phyloP scores from a whole-genome alignment of 352 stramenopile species.

The Globisporangium alternatum region DNA sequence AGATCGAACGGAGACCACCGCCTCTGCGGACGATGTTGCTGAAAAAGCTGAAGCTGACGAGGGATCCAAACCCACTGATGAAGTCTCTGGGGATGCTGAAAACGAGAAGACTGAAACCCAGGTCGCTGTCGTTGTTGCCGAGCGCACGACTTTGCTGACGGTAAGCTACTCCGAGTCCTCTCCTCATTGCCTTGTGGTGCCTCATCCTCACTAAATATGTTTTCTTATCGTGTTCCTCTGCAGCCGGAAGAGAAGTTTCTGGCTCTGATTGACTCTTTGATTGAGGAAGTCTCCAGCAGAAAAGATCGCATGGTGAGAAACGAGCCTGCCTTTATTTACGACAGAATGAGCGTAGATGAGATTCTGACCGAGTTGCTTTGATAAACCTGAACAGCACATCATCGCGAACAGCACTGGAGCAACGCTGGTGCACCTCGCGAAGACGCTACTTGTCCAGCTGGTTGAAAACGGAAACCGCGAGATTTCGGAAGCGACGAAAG shows the following conservation, averaged over 20 bases:
- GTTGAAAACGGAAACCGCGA: slow-evolving; percentile 57
- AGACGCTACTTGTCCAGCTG: slow-evolving; percentile 60
- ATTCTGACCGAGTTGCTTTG: neutral
- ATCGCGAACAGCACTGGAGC: slow-evolving; percentile 73
- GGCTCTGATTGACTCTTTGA: slow-evolving; percentile 49
- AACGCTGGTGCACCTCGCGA: slow-evolving; percentile 72
- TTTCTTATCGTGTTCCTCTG: neutral
- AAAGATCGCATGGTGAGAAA: slow-evolving; percentile 39
- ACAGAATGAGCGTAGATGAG: neutral
- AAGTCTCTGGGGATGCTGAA: slow-evolving; percentile 1
- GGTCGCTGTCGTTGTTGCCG: neutral
- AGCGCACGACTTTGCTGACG: slow-evolving; percentile 7
- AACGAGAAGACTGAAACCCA: slow-evolving; percentile 9
- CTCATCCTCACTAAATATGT: slow-evolving; percentile 1
- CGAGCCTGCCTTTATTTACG: neutral
- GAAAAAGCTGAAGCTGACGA: slow-evolving; percentile 1
- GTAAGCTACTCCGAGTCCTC: slow-evolving; percentile 1
- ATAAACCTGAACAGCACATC: slow-evolving; percentile 24
- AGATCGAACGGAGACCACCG: neutral
- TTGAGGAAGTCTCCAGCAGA: slow-evolving; percentile 59
- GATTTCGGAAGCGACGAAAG: slow-evolving; percentile 33
- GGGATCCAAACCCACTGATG: neutral
- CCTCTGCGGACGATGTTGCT: neutral
- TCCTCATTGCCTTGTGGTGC: neutral
- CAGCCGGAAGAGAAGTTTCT: slow-evolving; percentile 62